Percentiles rank a stretch among this genome's conserved stretches.
Evolutionary conservation across 2,329 filamentous ascomycete genomes (phyloP).

Genomic region (Cytospora chrysosperma): DNA sequence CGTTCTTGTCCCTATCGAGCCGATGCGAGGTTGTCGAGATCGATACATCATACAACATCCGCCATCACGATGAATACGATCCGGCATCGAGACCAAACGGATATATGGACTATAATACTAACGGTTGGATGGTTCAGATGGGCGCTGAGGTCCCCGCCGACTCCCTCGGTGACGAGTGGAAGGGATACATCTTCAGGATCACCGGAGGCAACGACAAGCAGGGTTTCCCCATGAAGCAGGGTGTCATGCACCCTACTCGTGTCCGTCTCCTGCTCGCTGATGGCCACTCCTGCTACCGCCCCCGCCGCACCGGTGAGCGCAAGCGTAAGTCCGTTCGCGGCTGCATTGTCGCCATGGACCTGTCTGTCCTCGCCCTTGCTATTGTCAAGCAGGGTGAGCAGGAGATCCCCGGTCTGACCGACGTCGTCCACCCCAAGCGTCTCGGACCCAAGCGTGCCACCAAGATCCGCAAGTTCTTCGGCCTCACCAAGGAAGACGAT

Average conservation of each 20-base stretch:
- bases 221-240: slow-evolving; percentile 99
- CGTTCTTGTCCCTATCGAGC: slow-evolving; percentile 37
- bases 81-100: background rate
- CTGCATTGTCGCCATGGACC: slow-evolving; percentile 96
- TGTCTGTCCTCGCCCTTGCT: slow-evolving; percentile 89
- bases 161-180: slow-evolving; percentile 97
- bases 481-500: slow-evolving; percentile 99
- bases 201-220: slow-evolving; percentile 99
- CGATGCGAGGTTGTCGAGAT: slow-evolving; percentile 37
- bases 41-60: slow-evolving; percentile 9
- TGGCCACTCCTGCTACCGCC: slow-evolving; percentile 99
- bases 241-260: slow-evolving; percentile 98
- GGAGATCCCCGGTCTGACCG: slow-evolving; percentile 95
- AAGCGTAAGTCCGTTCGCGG: slow-evolving; percentile 99
- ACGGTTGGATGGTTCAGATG: slow-evolving; percentile 56
- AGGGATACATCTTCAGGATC: slow-evolving; percentile 99
- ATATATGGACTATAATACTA: slow-evolving; percentile 21
- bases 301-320: slow-evolving; percentile 96
- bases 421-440: slow-evolving; percentile 97
- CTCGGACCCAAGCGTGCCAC: slow-evolving; percentile 99
- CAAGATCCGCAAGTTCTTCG: slow-evolving; percentile 99
- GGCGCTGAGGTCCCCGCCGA: slow-evolving; percentile 90
- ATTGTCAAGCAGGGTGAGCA: slow-evolving; percentile 97
- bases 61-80: slow-evolving; percentile 6
- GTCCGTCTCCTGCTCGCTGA: slow-evolving; percentile 94